phyloP scores from a whole-genome alignment of 345 rosid species.

The Populus davidiana region DNA sequence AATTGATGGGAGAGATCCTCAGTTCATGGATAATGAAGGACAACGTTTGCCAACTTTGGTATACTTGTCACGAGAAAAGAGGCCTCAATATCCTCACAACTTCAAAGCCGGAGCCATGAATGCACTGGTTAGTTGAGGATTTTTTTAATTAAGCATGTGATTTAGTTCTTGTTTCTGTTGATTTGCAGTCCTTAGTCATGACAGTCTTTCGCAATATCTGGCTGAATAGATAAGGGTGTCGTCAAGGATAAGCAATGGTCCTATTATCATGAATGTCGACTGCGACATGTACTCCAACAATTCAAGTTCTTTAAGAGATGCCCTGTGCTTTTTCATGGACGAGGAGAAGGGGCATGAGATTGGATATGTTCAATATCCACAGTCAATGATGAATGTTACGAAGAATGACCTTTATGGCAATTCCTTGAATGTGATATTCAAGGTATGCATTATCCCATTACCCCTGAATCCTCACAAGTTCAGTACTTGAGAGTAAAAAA shows the following conservation, averaged over 20 bases:
- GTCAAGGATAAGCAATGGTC: constrained; percentile 40
- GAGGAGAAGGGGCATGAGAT: constrained; percentile 54
- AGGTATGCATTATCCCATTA: constrained; percentile 20
- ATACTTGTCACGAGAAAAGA: constrained; percentile 47
- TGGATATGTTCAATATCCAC: constrained; percentile 68
- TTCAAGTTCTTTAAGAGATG: constrained; percentile 37
- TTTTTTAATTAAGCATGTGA: not conserved
- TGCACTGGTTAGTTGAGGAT: constrained; percentile 31
- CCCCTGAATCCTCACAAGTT: not conserved
- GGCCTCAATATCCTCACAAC: constrained; percentile 36
- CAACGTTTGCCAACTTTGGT: constrained; percentile 36
- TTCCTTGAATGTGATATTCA: constrained; percentile 7
- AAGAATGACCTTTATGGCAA: constrained; percentile 54
- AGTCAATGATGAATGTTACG: constrained; percentile 45
- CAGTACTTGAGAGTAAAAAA: not conserved
- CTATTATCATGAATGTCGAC: constrained; percentile 41
- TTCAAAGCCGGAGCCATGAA: constrained; percentile 57
- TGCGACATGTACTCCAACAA: constrained; percentile 54
- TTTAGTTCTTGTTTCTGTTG: not conserved
- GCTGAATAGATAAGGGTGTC: constrained; percentile 46
- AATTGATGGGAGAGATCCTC: constrained; percentile 26
- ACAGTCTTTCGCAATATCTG: not conserved
- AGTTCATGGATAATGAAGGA: constrained; percentile 30
- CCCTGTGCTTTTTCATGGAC: constrained; percentile 71
- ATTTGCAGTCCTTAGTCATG: not conserved